Evolutionary conservation across 2,329 filamentous ascomycete genomes (phyloP), one percentile per base, ranked within the genome.

Genomic region (Didymosphaeria variabile): DNA sequence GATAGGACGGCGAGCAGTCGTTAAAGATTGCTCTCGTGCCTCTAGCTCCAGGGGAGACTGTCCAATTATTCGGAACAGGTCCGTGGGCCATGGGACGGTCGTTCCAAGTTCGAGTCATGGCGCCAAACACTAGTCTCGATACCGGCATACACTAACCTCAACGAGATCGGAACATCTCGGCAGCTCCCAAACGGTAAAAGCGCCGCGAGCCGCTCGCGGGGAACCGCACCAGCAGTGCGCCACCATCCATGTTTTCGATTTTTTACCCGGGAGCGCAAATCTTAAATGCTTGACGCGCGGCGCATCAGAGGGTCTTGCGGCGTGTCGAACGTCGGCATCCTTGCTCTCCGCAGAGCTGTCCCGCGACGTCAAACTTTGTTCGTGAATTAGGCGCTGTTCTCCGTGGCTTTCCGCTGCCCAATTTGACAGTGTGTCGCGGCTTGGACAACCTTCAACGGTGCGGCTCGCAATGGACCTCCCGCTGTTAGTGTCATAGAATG

Each of bases 291-390:
- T 15, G 13, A 46, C 26, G 56, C 47, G 17, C 40, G 26, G 42
- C 17, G n/a, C 32, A 38, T 53, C 36, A 19, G 23, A n/a, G 21
- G 31, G 4, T 49, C 29, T 57, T 57, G 59, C 55, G 47, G 23
- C 36, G 19, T 29, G 23, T 54, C 59, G 49, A 38, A 9, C 21
- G 19, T 13, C 13, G 32, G 5, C 15, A 36, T 23, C 49, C 4
- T 38, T 36, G 32, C 49, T 44, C 50, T 61, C 45, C 31, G n/a
- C 55, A 51, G 19, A 21, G 2, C 19, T 23, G 4, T 23, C n/a
- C 17, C 46, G 36, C 17, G 52, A 19, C 5, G 23, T 42, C 42
- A 55, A 58, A 58, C 59, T 55, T 57, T 58, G 44, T 58, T 34
- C 21, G 40, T 40, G 17, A 15, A 57, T 47, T 13, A 29, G 49